Percentiles rank a stretch among this genome's conserved stretches.
phyloP scores from a whole-genome alignment of 192 early-diverging fungal genomes.

The Jimgerdemannia lactiflua region DNA sequence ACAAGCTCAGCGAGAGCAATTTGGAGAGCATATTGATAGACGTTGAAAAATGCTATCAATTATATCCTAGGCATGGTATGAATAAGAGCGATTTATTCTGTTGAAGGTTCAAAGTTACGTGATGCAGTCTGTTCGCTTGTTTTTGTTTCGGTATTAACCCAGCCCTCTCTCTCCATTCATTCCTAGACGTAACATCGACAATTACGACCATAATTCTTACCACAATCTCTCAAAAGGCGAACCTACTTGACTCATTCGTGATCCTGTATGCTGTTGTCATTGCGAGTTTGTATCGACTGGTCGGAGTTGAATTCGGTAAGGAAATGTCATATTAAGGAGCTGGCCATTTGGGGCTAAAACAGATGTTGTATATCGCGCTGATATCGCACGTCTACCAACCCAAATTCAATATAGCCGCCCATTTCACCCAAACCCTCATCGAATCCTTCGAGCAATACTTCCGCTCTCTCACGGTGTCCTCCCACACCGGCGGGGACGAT shows the following conservation, averaged over 20 bases:
- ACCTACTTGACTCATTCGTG: conserved; percentile 90
- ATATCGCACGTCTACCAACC: background rate
- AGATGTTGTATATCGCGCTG: background rate
- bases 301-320: conserved; percentile 86
- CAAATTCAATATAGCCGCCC: conserved; percentile 41
- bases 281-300: conserved; percentile 69
- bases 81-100: background rate
- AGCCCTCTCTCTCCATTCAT: background rate
- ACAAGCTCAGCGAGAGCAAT: conserved; percentile 89
- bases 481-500: conserved; percentile 31
- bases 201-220: conserved; percentile 74
- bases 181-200: conserved; percentile 80
- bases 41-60: conserved; percentile 76
- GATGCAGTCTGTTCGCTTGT: background rate
- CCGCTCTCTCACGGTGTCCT: conserved; percentile 32
- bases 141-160: background rate
- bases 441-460: conserved; percentile 68
- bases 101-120: too few species aligned
- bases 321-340: background rate
- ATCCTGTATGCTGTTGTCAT: conserved; percentile 87
- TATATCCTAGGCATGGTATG: conserved; percentile 32
- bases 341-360: too few species aligned
- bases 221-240: conserved; percentile 77
- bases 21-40: conserved; percentile 83
- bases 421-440: conserved; percentile 72